Evolutionary conservation across 208 protist genomes (phyloP).

Genomic region (Vickermania ingenoplastis): DNA sequence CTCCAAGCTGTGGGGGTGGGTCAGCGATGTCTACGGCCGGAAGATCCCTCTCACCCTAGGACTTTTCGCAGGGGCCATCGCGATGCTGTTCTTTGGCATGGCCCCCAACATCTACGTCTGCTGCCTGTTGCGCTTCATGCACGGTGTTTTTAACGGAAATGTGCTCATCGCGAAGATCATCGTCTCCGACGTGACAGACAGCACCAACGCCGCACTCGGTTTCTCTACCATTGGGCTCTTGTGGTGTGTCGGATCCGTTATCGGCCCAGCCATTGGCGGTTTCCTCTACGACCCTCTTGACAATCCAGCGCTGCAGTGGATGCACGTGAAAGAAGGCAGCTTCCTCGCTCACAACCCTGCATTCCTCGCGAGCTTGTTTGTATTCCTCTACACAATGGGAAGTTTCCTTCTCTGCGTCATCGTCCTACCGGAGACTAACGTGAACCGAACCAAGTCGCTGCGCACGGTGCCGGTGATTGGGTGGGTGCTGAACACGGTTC

Average conservation of each 20-base stretch:
- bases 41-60: slow-evolving; percentile 17
- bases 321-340: slow-evolving; percentile 19
- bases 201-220: slow-evolving; percentile 57
- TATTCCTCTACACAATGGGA: slow-evolving; percentile 42
- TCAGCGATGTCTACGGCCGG: slow-evolving; percentile 40
- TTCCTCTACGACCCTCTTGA: slow-evolving; percentile 51
- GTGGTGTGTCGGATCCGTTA: slow-evolving; percentile 38
- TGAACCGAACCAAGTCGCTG: slow-evolving; percentile 22
- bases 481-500: not conserved
- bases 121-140: slow-evolving; percentile 40
- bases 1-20: slow-evolving; percentile 24
- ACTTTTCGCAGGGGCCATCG: slow-evolving; percentile 29
- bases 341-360: slow-evolving; percentile 32
- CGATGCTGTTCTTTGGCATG: slow-evolving; percentile 62
- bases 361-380: slow-evolving; percentile 31
- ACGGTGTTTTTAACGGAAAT: slow-evolving; percentile 69
- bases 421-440: slow-evolving; percentile 52
- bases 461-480: slow-evolving; percentile 15
- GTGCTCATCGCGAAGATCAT: slow-evolving; percentile 76
- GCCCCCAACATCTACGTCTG: slow-evolving; percentile 35
- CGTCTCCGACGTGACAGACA: slow-evolving; percentile 65
- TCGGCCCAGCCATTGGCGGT: slow-evolving; percentile 50
- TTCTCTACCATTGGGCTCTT: slow-evolving; percentile 95
- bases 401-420: slow-evolving; percentile 39
- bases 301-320: slow-evolving; percentile 13